Base-by-base conservation (phyloP, 495 filamentous ascomycete genomes). In the Polyplosphaeria fusca region DNA sequence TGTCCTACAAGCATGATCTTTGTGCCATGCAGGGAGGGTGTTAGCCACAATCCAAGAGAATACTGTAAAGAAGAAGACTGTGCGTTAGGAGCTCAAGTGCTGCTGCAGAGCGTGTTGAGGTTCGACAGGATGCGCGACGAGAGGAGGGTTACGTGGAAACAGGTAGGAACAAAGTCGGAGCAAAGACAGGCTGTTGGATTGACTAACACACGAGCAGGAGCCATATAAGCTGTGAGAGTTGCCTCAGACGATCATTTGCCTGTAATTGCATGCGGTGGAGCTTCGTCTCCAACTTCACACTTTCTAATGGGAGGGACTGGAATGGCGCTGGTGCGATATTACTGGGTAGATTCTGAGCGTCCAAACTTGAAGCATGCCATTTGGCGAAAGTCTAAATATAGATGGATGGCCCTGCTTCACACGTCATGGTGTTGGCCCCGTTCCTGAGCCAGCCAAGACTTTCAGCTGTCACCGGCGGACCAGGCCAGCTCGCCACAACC, bases 1-100 rank as follows among this genome's bases (percentile, higher is more conserved):
- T 78, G 77, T 39, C 82, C 82, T 24, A 81, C 81, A 4, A 80
- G 77, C 47, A 86, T 87, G 83, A 81, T 85, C 44, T 86, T 87
- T 60, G 80, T 85, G 30, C 83, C 82, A 9, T 83, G 79, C 55
- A 77, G 79, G 58, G 81, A 85, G 68, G 84, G 84, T 4, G 67
- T 86, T 16, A 83, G 79, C 52, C 84, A 86, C 68, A 82, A 86
- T 69, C 82, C 83, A 11, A 72, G 72, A 22, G 83, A 86, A 63
- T 85, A 80, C 55, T 80, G 76, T 38, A 79, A 74, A 54, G 76
- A 76, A 14, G 78, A 83, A 47, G 81, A 85, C 60, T 87, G 83
- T 70, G 76, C 76, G n/a, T 73, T 78, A 18, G 82, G 83, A 13
- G 78, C 81, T 42, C 80, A 83, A 50, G 77, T 86, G n/a, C 72